Conservation (phyloP, 2,329 filamentous ascomycete genomes). For the Ophiostoma sp. region DNA sequence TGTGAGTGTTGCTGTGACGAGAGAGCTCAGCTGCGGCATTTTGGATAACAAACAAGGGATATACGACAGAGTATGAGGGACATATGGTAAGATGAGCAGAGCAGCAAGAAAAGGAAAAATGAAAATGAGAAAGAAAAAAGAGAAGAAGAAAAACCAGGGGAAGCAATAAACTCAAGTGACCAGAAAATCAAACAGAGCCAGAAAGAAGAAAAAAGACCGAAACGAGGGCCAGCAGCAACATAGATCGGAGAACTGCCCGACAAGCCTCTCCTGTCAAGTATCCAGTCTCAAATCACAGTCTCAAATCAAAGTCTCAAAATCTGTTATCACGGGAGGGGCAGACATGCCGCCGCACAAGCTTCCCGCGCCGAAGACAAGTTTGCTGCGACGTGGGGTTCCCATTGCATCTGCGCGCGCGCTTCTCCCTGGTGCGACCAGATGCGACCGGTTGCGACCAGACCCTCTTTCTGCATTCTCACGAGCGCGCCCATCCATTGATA, state of each 20-base stretch:
- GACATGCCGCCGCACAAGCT: slow-evolving; percentile 12
- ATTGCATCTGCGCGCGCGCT: slow-evolving; percentile 7
- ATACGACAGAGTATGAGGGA: not conserved
- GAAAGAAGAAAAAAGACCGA: not conserved
- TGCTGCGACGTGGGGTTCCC: slow-evolving; percentile 23
- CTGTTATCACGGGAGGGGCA: slow-evolving; percentile 16
- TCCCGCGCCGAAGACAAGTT: slow-evolving; percentile 8
- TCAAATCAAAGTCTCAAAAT: not conserved
- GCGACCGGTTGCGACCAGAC: not conserved
- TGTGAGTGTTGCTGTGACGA: not conserved
- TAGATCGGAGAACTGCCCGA: not conserved
- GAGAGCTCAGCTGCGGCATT: slow-evolving; percentile 15
- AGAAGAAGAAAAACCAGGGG: not conserved
- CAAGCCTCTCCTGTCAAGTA: not conserved
- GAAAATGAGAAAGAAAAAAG: too few relatives aligned
- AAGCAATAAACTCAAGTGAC: not conserved
- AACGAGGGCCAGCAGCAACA: not conserved
- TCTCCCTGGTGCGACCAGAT: slow-evolving; percentile 4
- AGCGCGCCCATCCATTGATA: slow-evolving; percentile 10
- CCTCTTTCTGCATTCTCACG: not conserved
- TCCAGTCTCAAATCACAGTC: not conserved
- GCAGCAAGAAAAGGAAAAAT: not conserved
- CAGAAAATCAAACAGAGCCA: not conserved
- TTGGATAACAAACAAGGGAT: not conserved
- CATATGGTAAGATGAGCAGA: not conserved